A percentile compares a stretch with the other conserved stretches of the same genome.
Evolutionary conservation across 2,329 filamentous ascomycete genomes (phyloP).

Genomic region (Colletotrichum liaoningense): DNA sequence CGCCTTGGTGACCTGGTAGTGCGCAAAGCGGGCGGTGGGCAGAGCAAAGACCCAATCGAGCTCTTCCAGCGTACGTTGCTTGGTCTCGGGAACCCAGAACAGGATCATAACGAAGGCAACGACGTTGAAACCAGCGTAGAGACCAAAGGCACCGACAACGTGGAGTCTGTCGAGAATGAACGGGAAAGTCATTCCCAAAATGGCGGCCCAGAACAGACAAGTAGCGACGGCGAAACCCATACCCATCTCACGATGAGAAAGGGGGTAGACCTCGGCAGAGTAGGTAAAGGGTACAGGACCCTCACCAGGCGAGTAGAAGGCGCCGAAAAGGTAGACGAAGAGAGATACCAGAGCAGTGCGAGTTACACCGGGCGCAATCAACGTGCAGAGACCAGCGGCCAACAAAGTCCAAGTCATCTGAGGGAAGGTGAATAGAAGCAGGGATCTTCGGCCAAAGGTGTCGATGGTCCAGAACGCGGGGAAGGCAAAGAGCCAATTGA

Average conservation of each 20-base stretch:
- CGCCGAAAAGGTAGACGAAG: slow-evolving; percentile 44
- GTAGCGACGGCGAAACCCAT: slow-evolving; percentile 78
- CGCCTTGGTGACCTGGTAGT: slow-evolving; percentile 47
- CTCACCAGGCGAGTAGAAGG: slow-evolving; percentile 56
- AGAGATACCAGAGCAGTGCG: slow-evolving; percentile 62
- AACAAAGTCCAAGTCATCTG: slow-evolving; percentile 70
- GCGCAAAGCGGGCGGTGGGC: slow-evolving; percentile 44
- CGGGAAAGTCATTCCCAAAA: slow-evolving; percentile 73
- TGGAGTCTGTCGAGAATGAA: slow-evolving; percentile 60
- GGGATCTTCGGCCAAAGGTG: slow-evolving; percentile 63
- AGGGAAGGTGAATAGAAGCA: slow-evolving; percentile 69
- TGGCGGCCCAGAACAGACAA: slow-evolving; percentile 69
- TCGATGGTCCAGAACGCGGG: slow-evolving; percentile 65
- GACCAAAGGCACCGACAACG: slow-evolving; percentile 56
- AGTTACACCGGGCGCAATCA: slow-evolving; percentile 48
- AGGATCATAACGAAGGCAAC: slow-evolving; percentile 67
- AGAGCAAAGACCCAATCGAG: slow-evolving; percentile 52
- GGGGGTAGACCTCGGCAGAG: slow-evolving; percentile 76
- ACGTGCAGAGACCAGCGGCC: slow-evolving; percentile 65
- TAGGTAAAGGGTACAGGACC: slow-evolving; percentile 77
- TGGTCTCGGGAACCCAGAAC: slow-evolving; percentile 68
- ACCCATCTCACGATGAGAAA: slow-evolving; percentile 77
- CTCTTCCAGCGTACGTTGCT: slow-evolving; percentile 64
- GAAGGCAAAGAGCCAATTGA: slow-evolving; percentile 71
- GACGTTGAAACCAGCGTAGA: slow-evolving; percentile 68